Evolutionary conservation across 768 basidiomycete genomes (phyloP), one percentile per base, ranked within the genome.

Genomic region (Collybiopsis luxurians): DNA sequence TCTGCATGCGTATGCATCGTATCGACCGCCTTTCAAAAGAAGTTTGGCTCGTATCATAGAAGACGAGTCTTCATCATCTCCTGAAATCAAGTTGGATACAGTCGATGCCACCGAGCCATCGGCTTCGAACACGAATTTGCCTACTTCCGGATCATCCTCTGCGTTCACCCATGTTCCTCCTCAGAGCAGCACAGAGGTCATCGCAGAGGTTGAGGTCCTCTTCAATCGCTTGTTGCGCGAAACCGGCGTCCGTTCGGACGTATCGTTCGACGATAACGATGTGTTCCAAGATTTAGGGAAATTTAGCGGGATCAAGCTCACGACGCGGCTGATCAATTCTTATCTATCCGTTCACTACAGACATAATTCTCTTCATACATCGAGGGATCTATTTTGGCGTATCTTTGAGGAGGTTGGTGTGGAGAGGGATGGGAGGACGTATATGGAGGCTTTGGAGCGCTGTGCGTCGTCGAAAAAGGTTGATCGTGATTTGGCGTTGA

Each of bases 1-100:
- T 28, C 95, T 98, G 70, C 89, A 95, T 70, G 79, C 92, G 0
- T 97, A 98, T 71, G 85, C 92, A 0, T 74, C 89, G 2, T 95
- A 93, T 72, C 77, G 75, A 39, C 86, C 89, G 2, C 85, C 89
- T 0, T 87, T 93, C 69, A 74, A 67, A 47, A 77, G 87, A 46
- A 70, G 73, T 3, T 69, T 75, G 12, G 79, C 86, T 7, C 72
- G 74, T 54, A 45, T 84, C 10, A 68, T 79, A 9, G 71, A 74
- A 10, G 57, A 60, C 2, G 57, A 55, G 34, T n/a, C n/a, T 7
- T 45, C 43, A 21, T n/a, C 43, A 45, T 10, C 7, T 45, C 56
- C 51, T 7, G 43, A 43, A 45, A 17, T n/a, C n/a, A n/a, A n/a
- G n/a, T n/a, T n/a, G n/a, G n/a, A n/a, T n/a, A n/a, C n/a, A n/a